Evolutionary conservation across 176 grass and related monocot genomes (phyloP), one percentile per base, ranked within the genome.

Genomic region (Thalia dealbata): DNA sequence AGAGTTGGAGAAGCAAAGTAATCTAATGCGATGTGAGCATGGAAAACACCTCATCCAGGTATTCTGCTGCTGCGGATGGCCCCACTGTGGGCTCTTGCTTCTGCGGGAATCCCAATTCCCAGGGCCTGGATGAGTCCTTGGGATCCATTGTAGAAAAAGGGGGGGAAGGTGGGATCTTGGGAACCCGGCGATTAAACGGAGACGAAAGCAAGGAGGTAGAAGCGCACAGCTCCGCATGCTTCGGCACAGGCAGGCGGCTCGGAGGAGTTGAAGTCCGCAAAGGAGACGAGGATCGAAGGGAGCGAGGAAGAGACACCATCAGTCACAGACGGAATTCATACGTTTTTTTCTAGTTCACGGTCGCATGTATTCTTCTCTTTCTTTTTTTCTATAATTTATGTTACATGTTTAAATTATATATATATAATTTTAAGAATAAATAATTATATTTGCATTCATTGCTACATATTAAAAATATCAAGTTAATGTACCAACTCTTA

Each of bases 111-210:
- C 75, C 75, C 7, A 69, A 28, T 1, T 48, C 75, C 63, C 68
- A 63, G 19, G 68, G 75, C 64, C 56, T 77, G 27, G 75, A 77
- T 19, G 75, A 68, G 45, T 50, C 62, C 21, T 55, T 68, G 45
- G 29, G 64, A 67, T 68, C 75, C 62, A 68, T 68, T 18, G 16
- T 27, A 74, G 72, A 59, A 23, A 28, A 11, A 38, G 21, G 23
- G 12, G 15, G 16, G 55, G 54, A 22, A 60, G 30, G 1, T 43
- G 30, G 35, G 65, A 42, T 68, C 43, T 43, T 41, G 30, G 18
- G 19, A 14, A 25, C 27, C 3, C 10, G 61, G 13, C 5, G 5
- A 6, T 12, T 25, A 64, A 26, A 30, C 7, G 54, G 18, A 58
- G 54, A 4, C 18, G 54, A 58, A 9, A 16, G 22, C 4, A 58